phyloP scores from a whole-genome alignment of 192 early-diverging fungal genomes.

The Rhizophagus clarus region DNA sequence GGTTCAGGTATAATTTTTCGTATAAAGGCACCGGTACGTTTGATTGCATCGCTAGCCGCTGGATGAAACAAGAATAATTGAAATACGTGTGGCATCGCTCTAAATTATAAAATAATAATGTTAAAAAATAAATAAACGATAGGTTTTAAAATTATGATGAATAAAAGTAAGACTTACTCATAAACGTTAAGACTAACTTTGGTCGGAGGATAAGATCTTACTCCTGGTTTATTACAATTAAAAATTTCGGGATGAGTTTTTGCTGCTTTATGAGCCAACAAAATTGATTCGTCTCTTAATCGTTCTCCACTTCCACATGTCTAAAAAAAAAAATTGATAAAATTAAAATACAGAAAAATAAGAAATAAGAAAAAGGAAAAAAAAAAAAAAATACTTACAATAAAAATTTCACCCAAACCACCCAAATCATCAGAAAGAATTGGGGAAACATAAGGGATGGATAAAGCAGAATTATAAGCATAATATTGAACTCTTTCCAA shows the following conservation, averaged over 20 bases:
- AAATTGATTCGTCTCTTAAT: constrained; percentile 48
- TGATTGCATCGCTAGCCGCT: constrained; percentile 34
- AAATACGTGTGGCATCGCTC: constrained; percentile 58
- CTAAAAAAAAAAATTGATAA: constrained; percentile 28
- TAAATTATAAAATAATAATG: constrained; percentile 6
- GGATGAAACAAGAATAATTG: constrained; percentile 48
- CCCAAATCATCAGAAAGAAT: constrained; percentile 40
- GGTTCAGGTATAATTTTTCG: constrained; percentile 33
- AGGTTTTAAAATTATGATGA: too few species aligned
- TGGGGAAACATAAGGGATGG: constrained; percentile 48
- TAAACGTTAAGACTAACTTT: constrained; percentile 37
- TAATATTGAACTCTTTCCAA: constrained; percentile 38
- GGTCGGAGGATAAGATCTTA: constrained; percentile 11
- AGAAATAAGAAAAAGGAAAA: background rate
- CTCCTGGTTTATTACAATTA: constrained; percentile 1
- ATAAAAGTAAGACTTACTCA: background rate
- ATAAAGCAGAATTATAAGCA: constrained; percentile 41
- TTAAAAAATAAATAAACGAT: background rate
- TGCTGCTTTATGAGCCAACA: constrained; percentile 37
- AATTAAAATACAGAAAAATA: too few species aligned
- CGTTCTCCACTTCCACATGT: constrained; percentile 48
- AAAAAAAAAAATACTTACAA: constrained; percentile 39
- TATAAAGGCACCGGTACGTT: constrained; percentile 39
- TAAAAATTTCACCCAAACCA: constrained; percentile 45
- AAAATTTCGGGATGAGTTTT: constrained; percentile 14